Percentiles rank a stretch among this genome's conserved stretches.
phyloP scores from a whole-genome alignment of 1,284 basidiomycete genomes.

The Athelia sp. region DNA sequence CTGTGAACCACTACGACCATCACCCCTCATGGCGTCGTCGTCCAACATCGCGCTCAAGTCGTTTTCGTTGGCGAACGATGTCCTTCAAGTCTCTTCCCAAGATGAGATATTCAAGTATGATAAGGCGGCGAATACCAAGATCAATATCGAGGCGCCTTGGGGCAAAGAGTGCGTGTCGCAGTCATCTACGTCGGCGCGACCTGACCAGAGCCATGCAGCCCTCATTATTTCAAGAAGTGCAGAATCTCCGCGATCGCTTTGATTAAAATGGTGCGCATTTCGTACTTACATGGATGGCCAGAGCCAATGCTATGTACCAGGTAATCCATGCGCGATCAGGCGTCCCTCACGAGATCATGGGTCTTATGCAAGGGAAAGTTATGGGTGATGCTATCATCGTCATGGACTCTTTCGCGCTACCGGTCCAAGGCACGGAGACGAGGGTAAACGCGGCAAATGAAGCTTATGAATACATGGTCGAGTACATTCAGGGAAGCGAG shows the following conservation, averaged over 20 bases:
- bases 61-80: slow-evolving; percentile 81
- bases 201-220: slow-evolving; percentile 40
- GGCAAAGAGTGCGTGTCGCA: slow-evolving; percentile 62
- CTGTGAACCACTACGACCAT: no score
- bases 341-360: slow-evolving; percentile 98
- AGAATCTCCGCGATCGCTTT: slow-evolving; percentile 93
- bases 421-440: slow-evolving; percentile 98
- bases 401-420: slow-evolving; percentile 95
- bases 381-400: slow-evolving; percentile 84
- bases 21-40: neutral
- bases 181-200: slow-evolving; percentile 4
- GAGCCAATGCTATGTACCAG: slow-evolving; percentile 32
- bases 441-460: slow-evolving; percentile 95
- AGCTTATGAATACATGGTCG: slow-evolving; percentile 98
- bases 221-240: slow-evolving; percentile 91
- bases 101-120: slow-evolving; percentile 86
- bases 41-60: slow-evolving; percentile 64
- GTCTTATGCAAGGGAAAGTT: slow-evolving; percentile 97
- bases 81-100: slow-evolving; percentile 63
- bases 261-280: slow-evolving; percentile 87
- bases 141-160: slow-evolving; percentile 82
- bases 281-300: neutral
- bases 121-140: slow-evolving; percentile 61
- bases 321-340: slow-evolving; percentile 98
- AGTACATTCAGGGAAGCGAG: slow-evolving; percentile 79